A percentile compares a stretch with the other conserved stretches of the same genome.
Evolutionary conservation across 352 stramenopile genomes (phyloP).

Genomic region (Halophytophthora polymorphica): DNA sequence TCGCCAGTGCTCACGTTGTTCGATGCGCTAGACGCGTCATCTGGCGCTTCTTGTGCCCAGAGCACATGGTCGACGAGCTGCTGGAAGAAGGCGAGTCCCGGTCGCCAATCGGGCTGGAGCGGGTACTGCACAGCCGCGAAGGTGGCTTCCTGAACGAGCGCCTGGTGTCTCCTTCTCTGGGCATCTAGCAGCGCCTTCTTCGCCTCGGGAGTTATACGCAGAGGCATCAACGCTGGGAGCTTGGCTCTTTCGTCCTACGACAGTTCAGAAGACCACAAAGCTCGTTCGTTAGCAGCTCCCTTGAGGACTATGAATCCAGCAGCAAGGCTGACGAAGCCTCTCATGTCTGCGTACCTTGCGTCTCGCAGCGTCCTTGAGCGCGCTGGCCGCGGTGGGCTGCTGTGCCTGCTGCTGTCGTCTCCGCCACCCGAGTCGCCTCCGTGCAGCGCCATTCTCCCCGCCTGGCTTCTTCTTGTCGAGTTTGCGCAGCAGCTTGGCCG

Average conservation of each 20-base stretch:
- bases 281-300: no score
- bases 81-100: slow-evolving; percentile 51
- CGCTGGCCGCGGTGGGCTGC: slow-evolving; percentile 51
- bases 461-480: slow-evolving; percentile 29
- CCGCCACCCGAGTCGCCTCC: no score
- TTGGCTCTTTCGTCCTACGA: slow-evolving; percentile 7
- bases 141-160: slow-evolving; percentile 39
- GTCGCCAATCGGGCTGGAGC: slow-evolving; percentile 25
- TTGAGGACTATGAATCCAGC: no score
- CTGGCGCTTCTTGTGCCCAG: not conserved
- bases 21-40: not conserved
- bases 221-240: slow-evolving; percentile 11
- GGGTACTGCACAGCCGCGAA: slow-evolving; percentile 29
- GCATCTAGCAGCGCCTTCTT: slow-evolving; percentile 12
- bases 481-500: slow-evolving; percentile 31
- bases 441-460: not conserved
- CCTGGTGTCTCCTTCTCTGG: slow-evolving; percentile 28
- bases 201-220: slow-evolving; percentile 7
- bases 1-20: slow-evolving; percentile 10
- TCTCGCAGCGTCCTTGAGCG: slow-evolving; percentile 33
- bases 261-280: no score
- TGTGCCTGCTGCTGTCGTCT: slow-evolving; percentile 26
- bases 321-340: no score
- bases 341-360: slow-evolving; percentile 18
- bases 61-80: slow-evolving; percentile 27